A percentile compares a stretch with the other conserved stretches of the same genome.
Evolutionary conservation across 202 grass and related monocot genomes (phyloP).

Genomic region (Bolboschoenoplectus hybrid): DNA sequence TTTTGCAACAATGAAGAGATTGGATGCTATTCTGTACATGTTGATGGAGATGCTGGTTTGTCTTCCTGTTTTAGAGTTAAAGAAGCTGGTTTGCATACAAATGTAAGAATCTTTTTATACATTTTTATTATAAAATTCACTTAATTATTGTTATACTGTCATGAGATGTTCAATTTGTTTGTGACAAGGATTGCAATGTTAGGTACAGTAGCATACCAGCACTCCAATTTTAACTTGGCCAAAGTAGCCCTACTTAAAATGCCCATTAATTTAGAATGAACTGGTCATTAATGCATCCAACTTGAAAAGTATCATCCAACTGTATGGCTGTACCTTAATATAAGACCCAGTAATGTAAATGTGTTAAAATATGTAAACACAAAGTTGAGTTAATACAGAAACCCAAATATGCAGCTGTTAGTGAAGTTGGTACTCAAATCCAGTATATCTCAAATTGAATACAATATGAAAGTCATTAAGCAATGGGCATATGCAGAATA

Average conservation of each 20-base stretch:
- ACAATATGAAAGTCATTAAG: neutral
- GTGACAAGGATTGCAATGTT: neutral
- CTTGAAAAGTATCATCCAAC: neutral
- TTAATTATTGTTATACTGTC: neutral
- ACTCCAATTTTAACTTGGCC: neutral
- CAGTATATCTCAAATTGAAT: neutral
- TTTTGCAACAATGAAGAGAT: slow-evolving; percentile 54
- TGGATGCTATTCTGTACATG: slow-evolving; percentile 59
- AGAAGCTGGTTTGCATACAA: slow-evolving; percentile 62
- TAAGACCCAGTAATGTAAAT: neutral
- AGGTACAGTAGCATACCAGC: slow-evolving; percentile 2
- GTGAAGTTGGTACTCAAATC: neutral
- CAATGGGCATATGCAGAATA: slow-evolving; percentile 62
- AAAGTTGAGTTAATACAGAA: neutral
- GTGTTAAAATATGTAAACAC: neutral
- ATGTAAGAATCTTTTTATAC: slow-evolving; percentile 55
- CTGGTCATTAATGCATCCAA: neutral
- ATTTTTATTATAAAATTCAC: neutral
- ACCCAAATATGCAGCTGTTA: slow-evolving; percentile 9
- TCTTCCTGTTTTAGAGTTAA: slow-evolving; percentile 73
- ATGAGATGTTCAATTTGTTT: neutral
- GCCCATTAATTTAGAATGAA: neutral
- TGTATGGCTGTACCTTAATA: neutral
- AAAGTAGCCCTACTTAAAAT: neutral
- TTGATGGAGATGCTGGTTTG: slow-evolving; percentile 49